phyloP scores from a whole-genome alignment of 495 filamentous ascomycete genomes.

The Lentithecium fluviatile region DNA sequence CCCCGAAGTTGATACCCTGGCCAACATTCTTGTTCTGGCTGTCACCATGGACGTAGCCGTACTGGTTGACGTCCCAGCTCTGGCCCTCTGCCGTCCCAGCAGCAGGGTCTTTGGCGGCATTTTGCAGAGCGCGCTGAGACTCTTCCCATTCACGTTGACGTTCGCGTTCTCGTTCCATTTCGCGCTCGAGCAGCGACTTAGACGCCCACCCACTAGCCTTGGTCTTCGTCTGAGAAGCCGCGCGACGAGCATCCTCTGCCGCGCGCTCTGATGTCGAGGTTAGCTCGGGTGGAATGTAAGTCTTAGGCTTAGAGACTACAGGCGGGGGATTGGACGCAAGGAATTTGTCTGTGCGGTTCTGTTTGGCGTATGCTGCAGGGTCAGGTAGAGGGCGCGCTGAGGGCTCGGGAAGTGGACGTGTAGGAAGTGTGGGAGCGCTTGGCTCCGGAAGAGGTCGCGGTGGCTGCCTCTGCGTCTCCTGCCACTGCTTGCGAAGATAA shows the following conservation, averaged over 20 bases:
- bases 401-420: constrained; percentile 48
- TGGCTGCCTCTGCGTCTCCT: constrained; percentile 48
- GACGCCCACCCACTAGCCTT: constrained; percentile 72
- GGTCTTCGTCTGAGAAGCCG: constrained; percentile 63
- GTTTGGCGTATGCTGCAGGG: constrained; percentile 48
- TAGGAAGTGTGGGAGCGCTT: constrained; percentile 36
- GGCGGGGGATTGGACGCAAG: constrained; percentile 54
- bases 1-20: constrained; percentile 67
- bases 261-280: constrained; percentile 61
- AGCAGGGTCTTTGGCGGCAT: constrained; percentile 51
- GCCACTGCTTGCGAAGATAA: constrained; percentile 69
- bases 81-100: constrained; percentile 50
- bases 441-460: constrained; percentile 44
- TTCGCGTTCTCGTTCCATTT: constrained; percentile 94
- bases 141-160: constrained; percentile 95
- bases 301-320: constrained; percentile 47
- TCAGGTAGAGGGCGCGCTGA: constrained; percentile 53
- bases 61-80: constrained; percentile 85
- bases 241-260: constrained; percentile 65
- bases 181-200: constrained; percentile 83
- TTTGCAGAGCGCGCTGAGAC: constrained; percentile 69
- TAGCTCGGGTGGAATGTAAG: constrained; percentile 59
- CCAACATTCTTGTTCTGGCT: constrained; percentile 68
- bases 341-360: constrained; percentile 46
- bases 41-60: constrained; percentile 82